Base-by-base conservation (phyloP, 2,329 filamentous ascomycete genomes). In the Waltergamsia citrina region DNA sequence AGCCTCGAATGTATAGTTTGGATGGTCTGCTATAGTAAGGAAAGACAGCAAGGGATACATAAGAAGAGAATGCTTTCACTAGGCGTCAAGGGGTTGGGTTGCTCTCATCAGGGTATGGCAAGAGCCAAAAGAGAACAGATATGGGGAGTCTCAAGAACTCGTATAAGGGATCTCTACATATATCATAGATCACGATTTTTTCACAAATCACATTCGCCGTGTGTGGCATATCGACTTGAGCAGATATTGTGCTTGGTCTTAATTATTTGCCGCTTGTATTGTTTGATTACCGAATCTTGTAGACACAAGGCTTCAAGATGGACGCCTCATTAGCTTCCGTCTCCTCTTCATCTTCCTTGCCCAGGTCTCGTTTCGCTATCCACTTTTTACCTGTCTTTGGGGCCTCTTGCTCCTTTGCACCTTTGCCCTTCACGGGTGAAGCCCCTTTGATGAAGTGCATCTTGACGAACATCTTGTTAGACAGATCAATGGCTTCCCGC, bases 401-500 rank as follows among this genome's bases (percentile, higher is more conserved):
- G 57, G 80, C 77, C 14, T 78, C 81, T 47, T 75, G 42, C 11
- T 57, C 52, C 35, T 60, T 67, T 11, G 67, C 74, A 43, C 81
- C 76, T 63, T 94, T 93, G 17, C 87, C 87, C 53, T 78, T 81
- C 3, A 69, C 69, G 1, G 88, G 82, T 29, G 76, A 64, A 15
- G 76, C 77, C n/a, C 72, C 77, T 64, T 96, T 98, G 48, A 88
- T 67, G 58, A 98, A 98, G 47, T 82, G 78, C 86, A 98, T 90
- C 62, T 82, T 85, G 45, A 96, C 90, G 64, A 98, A 98, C 92
- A 98, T 98, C 63, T 83, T 93, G 62, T 98, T 98, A 36, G 72
- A 74, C 49, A 93, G 63, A 61, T 98, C 87, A 8, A 94, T 69
- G 1, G 80, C 74, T 30, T 57, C 52, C 17, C 57, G 57, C 42